Evolutionary conservation across 345 rosid genomes (phyloP).

Genomic region (Cardiospermum halicacabum): DNA sequence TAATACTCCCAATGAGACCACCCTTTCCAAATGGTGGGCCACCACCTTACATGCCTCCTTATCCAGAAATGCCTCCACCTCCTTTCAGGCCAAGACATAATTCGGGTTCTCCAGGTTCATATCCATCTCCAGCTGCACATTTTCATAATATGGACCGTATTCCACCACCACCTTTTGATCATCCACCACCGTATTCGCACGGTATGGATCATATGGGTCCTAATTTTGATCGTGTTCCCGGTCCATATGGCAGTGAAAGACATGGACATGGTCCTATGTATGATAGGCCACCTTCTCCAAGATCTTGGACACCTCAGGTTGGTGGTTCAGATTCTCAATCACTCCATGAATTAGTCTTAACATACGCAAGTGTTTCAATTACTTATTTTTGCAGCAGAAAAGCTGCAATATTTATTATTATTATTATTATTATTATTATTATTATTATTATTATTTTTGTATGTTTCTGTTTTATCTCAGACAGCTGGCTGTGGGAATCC

Average conservation of each 20-base stretch:
- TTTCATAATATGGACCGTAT: conserved; percentile 46
- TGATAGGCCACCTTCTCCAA: conserved; percentile 68
- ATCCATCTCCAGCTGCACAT: conserved; percentile 48
- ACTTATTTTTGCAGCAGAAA: neutral
- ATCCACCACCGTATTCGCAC: conserved; percentile 42
- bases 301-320: conserved; percentile 76
- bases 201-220: conserved; percentile 35
- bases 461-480: conserved; percentile 33
- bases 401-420: too few relatives aligned
- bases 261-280: conserved; percentile 61
- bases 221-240: conserved; percentile 32
- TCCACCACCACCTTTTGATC: conserved; percentile 39
- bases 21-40: conserved; percentile 43
- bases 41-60: conserved; percentile 61
- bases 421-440: neutral
- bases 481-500: conserved; percentile 40
- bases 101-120: conserved; percentile 55
- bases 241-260: conserved; percentile 42
- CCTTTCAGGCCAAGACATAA: conserved; percentile 64
- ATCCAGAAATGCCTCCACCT: conserved; percentile 63
- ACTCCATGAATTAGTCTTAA: conserved; percentile 2
- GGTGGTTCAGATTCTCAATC: conserved; percentile 13
- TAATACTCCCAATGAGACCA: conserved; percentile 49
- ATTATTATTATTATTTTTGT: neutral
- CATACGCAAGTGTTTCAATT: neutral